A percentile compares a stretch with the other conserved stretches of the same genome.
These are phyloP conservation scores for Erodium trifolium DNA, from an alignment of 441 rosid species.

Conservation along the genomic window DNA sequence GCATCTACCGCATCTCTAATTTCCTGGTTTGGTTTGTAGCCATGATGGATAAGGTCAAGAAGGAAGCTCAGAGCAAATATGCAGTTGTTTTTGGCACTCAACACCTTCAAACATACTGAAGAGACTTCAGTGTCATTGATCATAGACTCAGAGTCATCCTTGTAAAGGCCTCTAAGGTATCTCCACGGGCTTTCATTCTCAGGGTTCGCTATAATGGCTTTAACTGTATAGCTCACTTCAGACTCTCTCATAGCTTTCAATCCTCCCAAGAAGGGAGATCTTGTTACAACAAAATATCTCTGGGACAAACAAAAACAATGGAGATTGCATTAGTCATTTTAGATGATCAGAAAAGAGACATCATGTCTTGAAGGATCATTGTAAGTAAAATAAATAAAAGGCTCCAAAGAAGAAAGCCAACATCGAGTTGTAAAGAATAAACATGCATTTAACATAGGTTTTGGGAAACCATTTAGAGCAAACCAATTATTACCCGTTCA, in stretches of 20 bases:
- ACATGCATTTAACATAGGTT: background rate
- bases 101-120: conserved; percentile 51
- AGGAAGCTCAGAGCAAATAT: conserved; percentile 64
- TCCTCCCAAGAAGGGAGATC: conserved; percentile 68
- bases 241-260: conserved; percentile 56
- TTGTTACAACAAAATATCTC: conserved; percentile 70
- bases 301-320: conserved; percentile 24
- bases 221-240: conserved; percentile 64
- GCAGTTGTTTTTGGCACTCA: conserved; percentile 37
- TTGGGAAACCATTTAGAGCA: background rate
- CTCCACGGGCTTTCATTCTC: conserved; percentile 92
- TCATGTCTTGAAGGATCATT: background rate
- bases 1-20: conserved; percentile 47
- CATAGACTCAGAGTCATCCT: conserved; percentile 41
- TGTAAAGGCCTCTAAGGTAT: conserved; percentile 80
- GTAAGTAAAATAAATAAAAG: background rate
- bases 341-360: background rate
- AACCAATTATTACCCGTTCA: background rate
- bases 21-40: conserved; percentile 55
- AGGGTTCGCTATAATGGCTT: conserved; percentile 52
- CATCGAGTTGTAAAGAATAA: background rate
- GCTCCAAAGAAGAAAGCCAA: background rate
- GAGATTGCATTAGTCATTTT: background rate
- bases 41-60: conserved; percentile 69
- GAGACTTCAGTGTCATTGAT: conserved; percentile 50